Base-by-base conservation (phyloP, 192 early-diverging fungal genomes). In the Coemansia sp. region DNA sequence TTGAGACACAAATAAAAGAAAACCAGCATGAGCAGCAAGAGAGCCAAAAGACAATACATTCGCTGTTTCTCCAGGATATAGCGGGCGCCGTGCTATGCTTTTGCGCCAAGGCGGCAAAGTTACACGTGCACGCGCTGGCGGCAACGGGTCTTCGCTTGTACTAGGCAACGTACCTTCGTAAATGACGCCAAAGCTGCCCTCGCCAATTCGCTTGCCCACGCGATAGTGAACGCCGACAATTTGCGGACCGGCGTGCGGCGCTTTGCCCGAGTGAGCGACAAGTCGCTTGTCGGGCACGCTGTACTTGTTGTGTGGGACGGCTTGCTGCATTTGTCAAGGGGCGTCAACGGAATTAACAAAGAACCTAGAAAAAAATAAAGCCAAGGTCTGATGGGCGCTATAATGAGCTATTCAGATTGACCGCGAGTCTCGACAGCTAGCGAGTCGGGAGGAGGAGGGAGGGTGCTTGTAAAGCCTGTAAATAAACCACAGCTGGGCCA, bases 101-200 rank as follows among this genome's bases (percentile, higher is more conserved):
- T n/a, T n/a, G 8, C 8, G 30, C 30, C 30, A 32, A 32, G 8
- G 8, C 4, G 30, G 8, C 30, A 32, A 8, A n/a, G n/a, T n/a
- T 32, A 8, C 30, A 8, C 30, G 30, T 32, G 30, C 30, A 32
- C 30, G 30, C 30, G 30, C 8, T 32, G 8, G 8, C 10, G 50
- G 23, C 36, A 59, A 35, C 24, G 25, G 5, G 28, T 39, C 30
- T 16, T 19, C 47, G 29, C 47, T 49, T 34, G 39, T 54, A 54
- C 24, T 36, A 18, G 25, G 24, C 13, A 42, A 47, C 67, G 54
- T 79, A 94, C 96, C 97, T 89, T 98, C 94, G 74, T 97, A 97
- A 64, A 98, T 97, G 80, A 97, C 89, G 53, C 97, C 97, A 87
- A 99, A 99, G 68, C 90, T 92, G 36, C 97, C 97, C 74, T 97